Base-by-base conservation (phyloP, 805 yeast genomes). In the Ogataea pilisensis region DNA sequence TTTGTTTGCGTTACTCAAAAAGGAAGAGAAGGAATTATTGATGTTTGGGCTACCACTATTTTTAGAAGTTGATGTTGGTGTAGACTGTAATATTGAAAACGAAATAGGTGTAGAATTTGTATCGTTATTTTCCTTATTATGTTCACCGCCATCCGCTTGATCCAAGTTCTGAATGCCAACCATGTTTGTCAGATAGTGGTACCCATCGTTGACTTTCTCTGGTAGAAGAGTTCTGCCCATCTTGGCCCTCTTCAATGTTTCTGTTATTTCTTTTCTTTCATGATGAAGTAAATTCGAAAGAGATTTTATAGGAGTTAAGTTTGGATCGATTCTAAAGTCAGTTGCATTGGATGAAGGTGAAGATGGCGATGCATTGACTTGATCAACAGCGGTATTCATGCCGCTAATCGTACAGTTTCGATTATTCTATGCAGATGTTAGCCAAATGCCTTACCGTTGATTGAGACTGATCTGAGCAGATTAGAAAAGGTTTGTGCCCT, bases 141-240 rank as follows among this genome's bases (percentile, higher is more conserved):
- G 6, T n/a, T n/a, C n/a, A n/a, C n/a, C n/a, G n/a, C n/a, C n/a
- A 22, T 22, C 26, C 11, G 26, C 26, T 22, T 22, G 26, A 8
- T 29, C 14, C 8, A 6, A 8, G 5, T 8, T 27, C n/a, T 27
- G 11, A 27, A 13, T 27, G 25, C 5, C 46, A 14, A 17, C 34
- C 28, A 34, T 21, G 5, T 48, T 45, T 13, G 44, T 43, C 12
- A 49, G 37, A 32, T 48, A 49, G 16, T 42, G 33, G 37, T 51
- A 50, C 16, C 51, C 48, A 36, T 51, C 42, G 37, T 50, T 50
- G n/a, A 52, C 26, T 20, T 42, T 38, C 20, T 53, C 62, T 0
- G 62, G 63, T 8, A 47, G 45, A 25, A 59, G 49, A 1, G 63
- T 53, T 31, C 51, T 48, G 1, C 62, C 63, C 18, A 41, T 36